These are phyloP conservation scores for Jamesozyma spencerorum DNA, from an alignment of 805 yeast genomes.

Conservation along the genomic window DNA sequence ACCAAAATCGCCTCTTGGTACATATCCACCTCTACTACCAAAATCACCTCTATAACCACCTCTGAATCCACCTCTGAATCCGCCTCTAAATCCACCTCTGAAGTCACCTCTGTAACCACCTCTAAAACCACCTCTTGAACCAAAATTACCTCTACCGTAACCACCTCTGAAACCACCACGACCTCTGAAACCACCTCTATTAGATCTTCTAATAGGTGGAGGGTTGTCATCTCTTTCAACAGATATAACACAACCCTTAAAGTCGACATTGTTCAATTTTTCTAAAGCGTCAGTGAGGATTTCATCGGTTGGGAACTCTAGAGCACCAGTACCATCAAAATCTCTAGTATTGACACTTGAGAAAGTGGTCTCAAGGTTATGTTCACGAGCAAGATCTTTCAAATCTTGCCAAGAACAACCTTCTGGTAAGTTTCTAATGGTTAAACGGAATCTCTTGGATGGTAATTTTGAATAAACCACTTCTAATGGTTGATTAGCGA, in stretches of 20 bases:
- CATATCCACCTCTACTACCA: slow-evolving; percentile 30
- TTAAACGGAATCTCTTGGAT: slow-evolving; percentile 66
- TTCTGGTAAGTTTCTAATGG: slow-evolving; percentile 61
- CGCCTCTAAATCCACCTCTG: slow-evolving; percentile 37
- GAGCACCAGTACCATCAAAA: slow-evolving; percentile 39
- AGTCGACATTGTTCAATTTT: slow-evolving; percentile 60
- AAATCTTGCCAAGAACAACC: slow-evolving; percentile 81
- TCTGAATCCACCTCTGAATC: slow-evolving; percentile 38
- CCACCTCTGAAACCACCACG: slow-evolving; percentile 43
- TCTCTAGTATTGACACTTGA: slow-evolving; percentile 39
- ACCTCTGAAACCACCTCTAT: slow-evolving; percentile 39
- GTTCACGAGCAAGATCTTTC: slow-evolving; percentile 82
- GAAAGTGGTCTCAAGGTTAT: slow-evolving; percentile 56
- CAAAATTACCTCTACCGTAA: slow-evolving; percentile 34
- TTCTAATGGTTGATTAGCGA: slow-evolving; percentile 45
- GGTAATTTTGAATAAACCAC: slow-evolving; percentile 37
- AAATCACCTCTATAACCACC: slow-evolving; percentile 36
- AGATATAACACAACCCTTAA: slow-evolving; percentile 57
- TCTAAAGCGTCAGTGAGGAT: slow-evolving; percentile 67
- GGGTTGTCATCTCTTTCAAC: slow-evolving; percentile 69
- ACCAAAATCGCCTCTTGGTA: slow-evolving; percentile 29
- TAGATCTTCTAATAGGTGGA: slow-evolving; percentile 41
- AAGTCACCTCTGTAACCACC: slow-evolving; percentile 23
- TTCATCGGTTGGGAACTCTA: slow-evolving; percentile 51
- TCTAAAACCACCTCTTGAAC: slow-evolving; percentile 36